Base-by-base conservation (phyloP, 1,139 yeast genomes). In the Candida neerlandica region DNA sequence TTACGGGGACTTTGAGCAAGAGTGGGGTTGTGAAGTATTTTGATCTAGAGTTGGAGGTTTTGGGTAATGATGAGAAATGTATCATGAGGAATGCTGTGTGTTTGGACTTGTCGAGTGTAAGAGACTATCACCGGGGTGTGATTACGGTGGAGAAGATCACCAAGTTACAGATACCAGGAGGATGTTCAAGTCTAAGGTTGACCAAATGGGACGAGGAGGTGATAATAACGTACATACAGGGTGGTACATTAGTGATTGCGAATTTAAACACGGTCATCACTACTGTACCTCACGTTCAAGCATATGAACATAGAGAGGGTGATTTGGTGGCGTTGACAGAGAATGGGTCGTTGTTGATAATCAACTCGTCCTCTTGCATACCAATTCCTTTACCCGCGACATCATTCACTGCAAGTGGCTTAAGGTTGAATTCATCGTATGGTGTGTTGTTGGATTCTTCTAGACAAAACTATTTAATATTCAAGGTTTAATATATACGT, bases 381-480 rank as follows among this genome's bases (percentile, higher is more conserved):
- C 49, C 51, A 1, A 27, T 47, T 1, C 37, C 46, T 10, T n/a
- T 54, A 23, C 54, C 56, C 1, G 19, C 23, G 1, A 30, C 44
- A 10, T 9, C 43, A 7, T 54, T 52, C 30, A 43, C 47, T 14
- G 57, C 59, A 6, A 18, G 39, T 9, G 49, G 44, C 26, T 15
- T 51, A 23, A 45, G 41, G 26, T 18, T 46, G 10, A 51, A 51
- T 41, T 44, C 48, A 30, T 45, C 50, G 11, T 56, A 52, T 43
- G 80, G 75, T 1, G 78, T 81, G 55, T 51, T 80, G 26, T 56
- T 80, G 23, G 81, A 77, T 48, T 52, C 61, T 2, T 66, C 70
- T 37, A 64, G 66, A 45, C 71, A 71, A 49, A 67, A 68, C 42
- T 80, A 78, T 58, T 51, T 65, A 9, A 65, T 78, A 3, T 64